phyloP scores from a whole-genome alignment of 2,329 filamentous ascomycete species.

The Stachybotrys elegans region DNA sequence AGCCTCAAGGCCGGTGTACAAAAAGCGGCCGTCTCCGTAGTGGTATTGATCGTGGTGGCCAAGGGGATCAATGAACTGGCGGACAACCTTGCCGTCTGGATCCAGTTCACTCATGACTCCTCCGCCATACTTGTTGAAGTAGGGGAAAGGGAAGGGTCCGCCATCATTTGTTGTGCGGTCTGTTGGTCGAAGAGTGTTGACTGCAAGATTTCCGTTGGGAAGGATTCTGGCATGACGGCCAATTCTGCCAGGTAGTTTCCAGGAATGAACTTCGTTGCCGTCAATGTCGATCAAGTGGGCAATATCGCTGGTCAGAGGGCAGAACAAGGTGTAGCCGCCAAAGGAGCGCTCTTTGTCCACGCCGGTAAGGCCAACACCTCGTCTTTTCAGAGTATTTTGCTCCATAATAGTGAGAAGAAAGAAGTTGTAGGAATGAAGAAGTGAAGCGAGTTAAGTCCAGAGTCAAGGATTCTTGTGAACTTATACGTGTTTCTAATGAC shows the following conservation, averaged over 20 bases:
- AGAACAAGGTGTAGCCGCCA: constrained; percentile 23
- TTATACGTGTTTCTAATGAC: no score
- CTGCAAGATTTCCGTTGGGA: constrained; percentile 21
- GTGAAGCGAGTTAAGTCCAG: not conserved
- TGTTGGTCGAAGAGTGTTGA: constrained; percentile 18
- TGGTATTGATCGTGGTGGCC: constrained; percentile 24
- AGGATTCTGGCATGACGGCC: constrained; percentile 21
- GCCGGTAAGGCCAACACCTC: constrained; percentile 20
- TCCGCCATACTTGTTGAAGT: constrained; percentile 24
- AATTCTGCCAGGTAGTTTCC: constrained; percentile 22
- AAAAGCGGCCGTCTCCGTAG: constrained; percentile 18
- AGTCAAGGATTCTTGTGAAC: no score
- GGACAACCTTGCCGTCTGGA: constrained; percentile 15
- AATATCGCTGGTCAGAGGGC: constrained; percentile 18
- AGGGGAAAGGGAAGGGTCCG: constrained; percentile 18
- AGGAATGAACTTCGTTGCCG: constrained; percentile 20
- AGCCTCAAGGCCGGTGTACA: constrained; percentile 21
- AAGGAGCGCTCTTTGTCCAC: constrained; percentile 18
- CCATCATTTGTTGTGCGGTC: constrained; percentile 13
- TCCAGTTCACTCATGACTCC: constrained; percentile 23
- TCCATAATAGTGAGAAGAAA: constrained; percentile 14
- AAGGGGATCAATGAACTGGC: constrained; percentile 19
- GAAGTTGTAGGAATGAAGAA: not conserved
- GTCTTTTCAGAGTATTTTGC: constrained; percentile 23
- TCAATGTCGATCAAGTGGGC: constrained; percentile 22